phyloP scores from a whole-genome alignment of 1,284 basidiomycete genomes.

The Exobasidium cylindrosporum region DNA sequence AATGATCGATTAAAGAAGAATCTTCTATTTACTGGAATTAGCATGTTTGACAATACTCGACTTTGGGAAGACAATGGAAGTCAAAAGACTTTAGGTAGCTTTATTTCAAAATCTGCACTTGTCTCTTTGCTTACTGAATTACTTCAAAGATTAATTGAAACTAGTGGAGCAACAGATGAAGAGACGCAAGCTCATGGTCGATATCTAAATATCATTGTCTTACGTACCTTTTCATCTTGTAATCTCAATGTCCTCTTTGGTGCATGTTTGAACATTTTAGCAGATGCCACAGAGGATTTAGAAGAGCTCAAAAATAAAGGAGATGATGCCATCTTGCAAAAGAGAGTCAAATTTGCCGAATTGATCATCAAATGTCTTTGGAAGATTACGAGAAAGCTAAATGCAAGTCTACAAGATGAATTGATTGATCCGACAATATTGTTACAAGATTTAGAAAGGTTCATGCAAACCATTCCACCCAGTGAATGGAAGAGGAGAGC shows the following conservation, averaged over 20 bases:
- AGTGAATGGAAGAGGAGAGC: conserved; percentile 92
- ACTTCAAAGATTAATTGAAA: conserved; percentile 83
- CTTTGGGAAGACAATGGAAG: conserved; percentile 25
- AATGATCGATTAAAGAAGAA: conserved; percentile 45
- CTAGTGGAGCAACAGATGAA: conserved; percentile 38
- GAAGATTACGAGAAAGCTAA: conserved; percentile 93
- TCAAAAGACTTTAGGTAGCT: conserved; percentile 37
- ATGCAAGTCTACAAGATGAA: conserved; percentile 78
- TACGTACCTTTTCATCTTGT: conserved; percentile 86
- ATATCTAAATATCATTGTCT: conserved; percentile 96
- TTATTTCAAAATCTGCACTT: conserved; percentile 33
- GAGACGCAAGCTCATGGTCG: conserved; percentile 72
- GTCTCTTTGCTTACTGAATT: conserved; percentile 67
- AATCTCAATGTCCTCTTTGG: conserved; percentile 87
- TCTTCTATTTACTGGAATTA: conserved; percentile 35
- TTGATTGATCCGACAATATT: conserved; percentile 81
- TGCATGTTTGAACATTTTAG: conserved; percentile 75
- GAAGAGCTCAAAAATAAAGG: conserved; percentile 57
- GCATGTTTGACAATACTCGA: conserved; percentile 36
- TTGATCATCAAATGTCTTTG: conserved; percentile 96
- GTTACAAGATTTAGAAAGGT: conserved; percentile 90
- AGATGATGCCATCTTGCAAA: conserved; percentile 44
- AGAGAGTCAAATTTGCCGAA: conserved; percentile 79
- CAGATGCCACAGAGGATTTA: conserved; percentile 83
- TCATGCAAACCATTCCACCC: conserved; percentile 86